Evolutionary conservation across 805 yeast species (phyloP), one percentile per base, ranked within the genome.

Genomic region (Yarrowia osloensis): DNA sequence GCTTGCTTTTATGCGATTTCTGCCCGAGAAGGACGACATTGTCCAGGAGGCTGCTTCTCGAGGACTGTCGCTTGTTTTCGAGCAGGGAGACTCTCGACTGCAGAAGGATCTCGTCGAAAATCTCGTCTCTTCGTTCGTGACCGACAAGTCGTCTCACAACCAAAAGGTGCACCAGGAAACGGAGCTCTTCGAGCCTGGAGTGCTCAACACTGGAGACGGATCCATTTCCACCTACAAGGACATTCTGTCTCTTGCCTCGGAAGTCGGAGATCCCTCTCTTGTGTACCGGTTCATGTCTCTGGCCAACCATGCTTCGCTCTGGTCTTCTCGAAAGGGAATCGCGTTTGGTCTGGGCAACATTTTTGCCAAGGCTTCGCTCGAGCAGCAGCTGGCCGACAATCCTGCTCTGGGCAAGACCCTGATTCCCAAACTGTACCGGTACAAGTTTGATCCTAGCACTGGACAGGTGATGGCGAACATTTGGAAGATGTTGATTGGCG

Each of bases 281-380:
- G 97, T 94, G 4, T 94, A 94, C 77, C 90, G 91, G 74, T 94
- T 94, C 75, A 91, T 94, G 97, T 87, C 97, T 0, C 78, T 94
- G 67, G 96, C 98, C 0, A 88, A 90, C 70, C 88, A 88, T 65
- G 90, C 97, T 0, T 87, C 95, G 0, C 77, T 93, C 22, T 94
- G 99, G 99, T 85, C 96, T 0, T 90, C 97, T 0, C 82, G 97
- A 74, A 90, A 90, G 70, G 99, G 98, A 63, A 86, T 92, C 73
- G 98, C 98, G 0, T 94, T 90, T 79, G 98, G 98, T 0, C 80
- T 94, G 40, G 94, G 97, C 11, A 87, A 91, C 0, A 88, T 94
- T 52, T 78, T 94, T 75, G 88, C 97, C 1, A 90, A 90, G 72
- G 82, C 93, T 0, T 87, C 89, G 68, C 79, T 94, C 62, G 89